These are phyloP conservation scores for Isatis tinctoria DNA, from an alignment of 345 rosid genomes.

Conservation along the genomic window DNA sequence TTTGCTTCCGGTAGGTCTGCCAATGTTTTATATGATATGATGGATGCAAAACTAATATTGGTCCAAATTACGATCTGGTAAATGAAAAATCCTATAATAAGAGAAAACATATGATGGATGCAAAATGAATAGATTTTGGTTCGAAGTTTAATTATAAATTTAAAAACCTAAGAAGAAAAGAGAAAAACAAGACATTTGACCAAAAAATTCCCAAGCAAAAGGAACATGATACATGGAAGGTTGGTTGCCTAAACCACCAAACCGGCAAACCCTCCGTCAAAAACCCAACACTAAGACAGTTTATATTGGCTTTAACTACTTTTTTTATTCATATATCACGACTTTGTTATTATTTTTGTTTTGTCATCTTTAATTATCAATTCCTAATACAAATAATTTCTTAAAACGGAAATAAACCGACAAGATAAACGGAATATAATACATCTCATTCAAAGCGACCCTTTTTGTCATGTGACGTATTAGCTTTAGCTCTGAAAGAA, in stretches of 20 bases:
- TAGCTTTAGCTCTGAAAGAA: neutral
- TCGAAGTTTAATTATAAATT: neutral
- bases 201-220: neutral
- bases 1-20: too few species aligned
- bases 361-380: neutral
- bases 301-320: neutral
- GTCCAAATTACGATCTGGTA: neutral
- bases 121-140: neutral
- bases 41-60: neutral
- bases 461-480: neutral
- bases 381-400: neutral
- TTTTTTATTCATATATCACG: neutral
- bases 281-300: neutral
- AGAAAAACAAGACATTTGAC: neutral
- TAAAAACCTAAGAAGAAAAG: neutral
- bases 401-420: slow-evolving; percentile 6
- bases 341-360: neutral
- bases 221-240: neutral
- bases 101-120: neutral
- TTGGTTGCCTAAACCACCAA: slow-evolving; percentile 22
- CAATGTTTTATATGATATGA: too few species aligned
- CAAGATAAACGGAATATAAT: slow-evolving; percentile 3
- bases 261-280: neutral
- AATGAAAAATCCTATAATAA: neutral
- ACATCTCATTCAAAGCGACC: neutral